Evolutionary conservation across 2,329 filamentous ascomycete genomes (phyloP), one percentile per base, ranked within the genome.

Genomic region (Daldinia sp.): DNA sequence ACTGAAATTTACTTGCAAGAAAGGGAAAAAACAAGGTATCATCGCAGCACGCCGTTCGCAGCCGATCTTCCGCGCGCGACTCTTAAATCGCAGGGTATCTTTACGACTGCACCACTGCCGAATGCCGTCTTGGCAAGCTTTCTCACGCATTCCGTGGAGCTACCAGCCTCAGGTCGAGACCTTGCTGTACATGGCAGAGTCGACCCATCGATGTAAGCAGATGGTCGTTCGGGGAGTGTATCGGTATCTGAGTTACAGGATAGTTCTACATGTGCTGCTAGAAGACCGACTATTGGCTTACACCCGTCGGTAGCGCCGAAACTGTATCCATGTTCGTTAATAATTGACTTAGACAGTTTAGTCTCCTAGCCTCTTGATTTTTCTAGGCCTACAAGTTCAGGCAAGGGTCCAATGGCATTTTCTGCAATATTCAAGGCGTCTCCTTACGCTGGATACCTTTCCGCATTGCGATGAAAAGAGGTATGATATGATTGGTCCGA

Each of bases 81-180:
- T 53, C 43, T 21, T 17, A 35, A 56, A n/a, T n/a, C n/a, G 43
- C 50, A 51, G 19, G 17, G 35, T 34, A 49, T 64, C 47, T 47
- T 47, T 3, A 34, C 32, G 7, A 17, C 15, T 51, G 21, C 45
- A 51, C 47, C 19, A 39, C 56, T 67, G 61, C 64, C 64, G 64
- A 67, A 55, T 63, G 34, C 64, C 64, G 64, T 43, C 64, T 67
- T 67, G 64, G 64, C 64, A 64, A 51, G 15, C 34, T 39, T 55
- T 48, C 48, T 32, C 43, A 10, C 52, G 39, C 45, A 54, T 58
- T 34, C n/a, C 21, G 27, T 58, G 49, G 55, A 47, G 41, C 25
- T 43, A n/a, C 45, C 50, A 34, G 50, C 17, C 15, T 41, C 11
- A 23, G 34, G 7, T 17, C 37, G 9, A 21, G 37, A 39, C 35